phyloP scores from a whole-genome alignment of 78 protist species.

The Blattamonas nauphoetae region DNA sequence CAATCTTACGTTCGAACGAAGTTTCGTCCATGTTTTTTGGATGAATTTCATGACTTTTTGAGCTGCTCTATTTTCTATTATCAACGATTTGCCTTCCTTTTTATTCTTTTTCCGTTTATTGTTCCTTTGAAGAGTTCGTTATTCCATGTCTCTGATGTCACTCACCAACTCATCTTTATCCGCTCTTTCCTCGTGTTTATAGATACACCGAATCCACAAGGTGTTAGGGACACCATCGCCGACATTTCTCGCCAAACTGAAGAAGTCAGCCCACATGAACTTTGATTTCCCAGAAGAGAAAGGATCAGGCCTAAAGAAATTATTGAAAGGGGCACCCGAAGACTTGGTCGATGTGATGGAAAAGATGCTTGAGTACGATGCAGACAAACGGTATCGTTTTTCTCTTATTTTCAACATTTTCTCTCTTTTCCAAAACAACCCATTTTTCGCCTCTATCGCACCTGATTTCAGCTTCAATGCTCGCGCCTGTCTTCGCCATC shows the following conservation, averaged over 20 bases:
- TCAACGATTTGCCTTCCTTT: too few species aligned
- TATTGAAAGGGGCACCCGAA: constrained; percentile 45
- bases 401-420: background rate
- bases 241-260: constrained; percentile 43
- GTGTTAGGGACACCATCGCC: constrained; percentile 71
- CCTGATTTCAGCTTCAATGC: background rate
- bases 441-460: background rate
- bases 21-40: too few species aligned
- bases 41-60: too few species aligned
- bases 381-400: constrained; percentile 52
- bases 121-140: too few species aligned
- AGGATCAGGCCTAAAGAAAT: constrained; percentile 47
- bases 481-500: background rate
- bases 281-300: constrained; percentile 57
- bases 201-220: constrained; percentile 61
- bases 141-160: too few species aligned
- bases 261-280: constrained; percentile 52
- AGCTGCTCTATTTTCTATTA: too few species aligned
- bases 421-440: background rate
- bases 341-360: constrained; percentile 48
- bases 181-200: too few species aligned
- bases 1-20: too few species aligned
- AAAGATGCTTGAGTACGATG: constrained; percentile 56
- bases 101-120: too few species aligned
- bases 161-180: too few species aligned